Conservation (phyloP, 2,329 filamentous ascomycete genomes). For the Cladophialophora chaetospira region DNA sequence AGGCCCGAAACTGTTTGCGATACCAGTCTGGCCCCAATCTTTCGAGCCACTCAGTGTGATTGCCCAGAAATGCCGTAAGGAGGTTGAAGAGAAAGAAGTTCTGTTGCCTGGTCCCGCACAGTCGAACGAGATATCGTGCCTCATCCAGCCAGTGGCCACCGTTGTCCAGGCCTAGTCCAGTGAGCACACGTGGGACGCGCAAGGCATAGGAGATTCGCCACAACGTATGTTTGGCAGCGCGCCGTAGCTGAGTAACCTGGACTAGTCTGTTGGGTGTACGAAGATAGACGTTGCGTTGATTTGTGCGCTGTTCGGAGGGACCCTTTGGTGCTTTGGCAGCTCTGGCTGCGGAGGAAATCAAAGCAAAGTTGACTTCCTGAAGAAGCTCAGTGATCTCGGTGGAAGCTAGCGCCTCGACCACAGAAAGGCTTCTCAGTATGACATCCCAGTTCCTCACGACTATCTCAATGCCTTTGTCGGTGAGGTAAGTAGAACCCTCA, state of each 20-base stretch:
- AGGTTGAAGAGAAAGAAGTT: slow-evolving; percentile 63
- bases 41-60: slow-evolving; percentile 62
- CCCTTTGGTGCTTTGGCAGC: slow-evolving; percentile 48
- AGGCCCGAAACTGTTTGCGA: slow-evolving; percentile 52
- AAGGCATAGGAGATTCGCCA: slow-evolving; percentile 57
- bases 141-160: slow-evolving; percentile 65
- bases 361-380: slow-evolving; percentile 49
- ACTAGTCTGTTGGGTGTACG: slow-evolving; percentile 51
- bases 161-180: slow-evolving; percentile 52
- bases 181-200: slow-evolving; percentile 58
- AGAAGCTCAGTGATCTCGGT: slow-evolving; percentile 55
- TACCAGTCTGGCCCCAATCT: slow-evolving; percentile 57
- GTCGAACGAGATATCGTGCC: slow-evolving; percentile 58
- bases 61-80: slow-evolving; percentile 61
- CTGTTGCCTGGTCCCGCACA: slow-evolving; percentile 57
- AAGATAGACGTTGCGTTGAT: slow-evolving; percentile 53
- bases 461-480: slow-evolving; percentile 57
- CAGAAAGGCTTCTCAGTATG: slow-evolving; percentile 57
- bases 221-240: slow-evolving; percentile 50
- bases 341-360: slow-evolving; percentile 39
- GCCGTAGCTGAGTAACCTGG: slow-evolving; percentile 43
- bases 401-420: slow-evolving; percentile 55
- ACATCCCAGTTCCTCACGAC: slow-evolving; percentile 62
- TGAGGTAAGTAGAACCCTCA: slow-evolving; percentile 18
- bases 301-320: slow-evolving; percentile 51